A percentile compares a stretch with the other conserved stretches of the same genome.
These are phyloP conservation scores for Inga leiocalycina DNA, from an alignment of 306 rosid genomes.

Conservation along the genomic window DNA sequence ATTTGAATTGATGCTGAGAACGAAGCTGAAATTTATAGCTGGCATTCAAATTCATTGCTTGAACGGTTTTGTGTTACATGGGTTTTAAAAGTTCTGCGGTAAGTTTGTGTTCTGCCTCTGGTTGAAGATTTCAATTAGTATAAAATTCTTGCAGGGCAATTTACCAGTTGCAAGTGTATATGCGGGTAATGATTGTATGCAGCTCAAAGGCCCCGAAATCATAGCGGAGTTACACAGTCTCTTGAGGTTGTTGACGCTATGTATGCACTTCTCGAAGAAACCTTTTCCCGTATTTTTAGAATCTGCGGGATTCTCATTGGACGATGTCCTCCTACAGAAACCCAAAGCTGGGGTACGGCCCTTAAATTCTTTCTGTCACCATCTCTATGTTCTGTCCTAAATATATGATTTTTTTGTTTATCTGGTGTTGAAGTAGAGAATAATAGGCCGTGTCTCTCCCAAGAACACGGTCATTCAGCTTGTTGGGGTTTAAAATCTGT, in stretches of 20 bases:
- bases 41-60: background rate
- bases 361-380: background rate
- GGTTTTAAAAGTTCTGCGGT: background rate
- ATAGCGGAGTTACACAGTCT: constrained; percentile 65
- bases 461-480: constrained; percentile 4
- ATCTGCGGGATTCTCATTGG: constrained; percentile 72
- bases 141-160: constrained; percentile 69
- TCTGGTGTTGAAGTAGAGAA: constrained; percentile 20
- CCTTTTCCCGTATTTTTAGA: constrained; percentile 91
- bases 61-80: background rate
- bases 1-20: background rate
- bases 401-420: background rate
- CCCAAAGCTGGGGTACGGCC: constrained; percentile 90
- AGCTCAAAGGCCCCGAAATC: constrained; percentile 75
- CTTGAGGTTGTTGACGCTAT: constrained; percentile 75
- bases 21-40: background rate
- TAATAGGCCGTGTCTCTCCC: constrained; percentile 29
- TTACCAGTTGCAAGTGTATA: constrained; percentile 86
- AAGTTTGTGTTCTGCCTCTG: background rate
- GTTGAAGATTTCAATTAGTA: constrained; percentile 6
- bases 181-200: constrained; percentile 74
- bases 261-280: constrained; percentile 87
- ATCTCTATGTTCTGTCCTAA: background rate
- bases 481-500: constrained; percentile 25
- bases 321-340: constrained; percentile 87